Evolutionary conservation across 345 rosid genomes (phyloP), one percentile per base, ranked within the genome.

Genomic region (Populus deltoides): DNA sequence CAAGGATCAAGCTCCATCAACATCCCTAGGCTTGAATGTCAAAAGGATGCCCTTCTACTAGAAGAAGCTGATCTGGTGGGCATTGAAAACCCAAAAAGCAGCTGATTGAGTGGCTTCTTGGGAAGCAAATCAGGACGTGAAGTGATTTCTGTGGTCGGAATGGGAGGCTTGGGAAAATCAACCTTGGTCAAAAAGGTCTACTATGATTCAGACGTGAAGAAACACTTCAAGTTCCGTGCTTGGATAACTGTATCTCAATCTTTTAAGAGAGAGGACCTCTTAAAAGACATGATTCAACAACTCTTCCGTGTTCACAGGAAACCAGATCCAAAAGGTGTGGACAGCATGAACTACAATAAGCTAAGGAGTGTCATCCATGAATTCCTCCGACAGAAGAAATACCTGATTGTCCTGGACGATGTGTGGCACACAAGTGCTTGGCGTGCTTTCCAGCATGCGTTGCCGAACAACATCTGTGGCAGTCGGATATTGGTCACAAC

Each of bases 61-160:
- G 87, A 82, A 36, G 78, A 77, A 43, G 67, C 33, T 39, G 75
- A 81, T 13, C 57, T 81, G 2, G 78, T 81, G 43, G 84, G 84
- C 33, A 63, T 81, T 25, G 78, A 81, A 18, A 68, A 38, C 81
- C 78, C 7, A 81, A 77, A 31, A 10, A 20, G 18, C 66, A 69
- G 75, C 71, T 81, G 38, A 69, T 78, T 25, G 38, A 51, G 12
- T 74, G 68, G 81, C 81, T 77, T 33, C 24, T 72, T 72, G 16
- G 69, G 68, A 22, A 66, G 51, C 7, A 67, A 68, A 38, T n/a
- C 59, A 3, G 61, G 45, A 13, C 78, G 75, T 1, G 49, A 74
- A 12, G 78, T 78, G 31, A 73, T 77, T 45, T 68, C 84, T 1
- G 53, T 38, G 1, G 78, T 75, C 0, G 78, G 81, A 4, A 73